These are phyloP conservation scores for Quaeritorhiza haematococci DNA, from an alignment of 371 early-diverging fungal species.

Conservation along the genomic window DNA sequence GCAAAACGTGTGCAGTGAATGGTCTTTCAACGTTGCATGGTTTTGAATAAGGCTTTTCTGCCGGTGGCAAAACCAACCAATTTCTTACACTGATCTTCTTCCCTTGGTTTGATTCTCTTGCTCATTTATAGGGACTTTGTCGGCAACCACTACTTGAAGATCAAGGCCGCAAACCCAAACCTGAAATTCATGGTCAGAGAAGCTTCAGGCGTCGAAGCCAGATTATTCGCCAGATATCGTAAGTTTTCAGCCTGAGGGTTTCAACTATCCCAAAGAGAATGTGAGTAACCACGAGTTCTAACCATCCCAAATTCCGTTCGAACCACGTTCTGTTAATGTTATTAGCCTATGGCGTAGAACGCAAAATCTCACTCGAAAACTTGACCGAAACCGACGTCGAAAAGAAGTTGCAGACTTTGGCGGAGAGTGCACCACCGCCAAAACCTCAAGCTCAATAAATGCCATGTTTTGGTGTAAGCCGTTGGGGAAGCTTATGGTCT, in stretches of 20 bases:
- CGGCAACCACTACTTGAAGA: constrained; percentile 64
- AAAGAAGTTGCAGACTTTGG: constrained; percentile 59
- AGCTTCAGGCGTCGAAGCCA: constrained; percentile 77
- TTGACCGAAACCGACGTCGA: constrained; percentile 68
- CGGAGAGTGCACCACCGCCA: constrained; percentile 26
- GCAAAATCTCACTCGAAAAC: constrained; percentile 70
- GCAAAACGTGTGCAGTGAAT: background rate
- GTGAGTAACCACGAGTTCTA: background rate
- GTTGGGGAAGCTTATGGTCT: too few relatives aligned
- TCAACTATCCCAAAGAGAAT: background rate
- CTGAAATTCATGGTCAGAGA: constrained; percentile 90
- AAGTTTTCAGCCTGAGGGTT: constrained; percentile 21
- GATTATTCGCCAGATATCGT: constrained; percentile 90
- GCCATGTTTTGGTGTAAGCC: too few relatives aligned
- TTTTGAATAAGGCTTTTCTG: background rate
- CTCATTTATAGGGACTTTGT: constrained; percentile 67
- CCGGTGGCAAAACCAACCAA: background rate
- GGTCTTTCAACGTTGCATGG: background rate
- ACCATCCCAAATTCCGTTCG: too few relatives aligned
- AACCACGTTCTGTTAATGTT: background rate
- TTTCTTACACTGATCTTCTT: background rate
- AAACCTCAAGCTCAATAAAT: too few relatives aligned
- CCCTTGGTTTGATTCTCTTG: background rate
- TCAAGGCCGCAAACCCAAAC: constrained; percentile 82
- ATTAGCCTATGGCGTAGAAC: constrained; percentile 77